phyloP scores from a whole-genome alignment of 495 filamentous ascomycete species.

The Xylaria venustula region DNA sequence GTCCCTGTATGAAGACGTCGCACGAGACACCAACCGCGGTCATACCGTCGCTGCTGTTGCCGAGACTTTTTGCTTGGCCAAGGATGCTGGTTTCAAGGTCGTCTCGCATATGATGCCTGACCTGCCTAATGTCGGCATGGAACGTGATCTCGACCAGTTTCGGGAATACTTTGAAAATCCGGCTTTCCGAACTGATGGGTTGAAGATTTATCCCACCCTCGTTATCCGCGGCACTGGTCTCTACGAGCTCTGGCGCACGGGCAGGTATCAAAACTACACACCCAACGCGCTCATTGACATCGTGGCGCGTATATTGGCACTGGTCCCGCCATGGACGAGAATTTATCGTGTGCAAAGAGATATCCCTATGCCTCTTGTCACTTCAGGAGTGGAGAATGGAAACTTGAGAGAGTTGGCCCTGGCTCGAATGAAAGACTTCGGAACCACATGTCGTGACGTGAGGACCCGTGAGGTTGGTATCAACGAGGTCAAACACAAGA shows the following conservation, averaged over 20 bases:
- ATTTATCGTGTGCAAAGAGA: slow-evolving; percentile 98
- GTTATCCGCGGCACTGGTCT: slow-evolving; percentile 96
- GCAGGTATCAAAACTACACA: slow-evolving; percentile 96
- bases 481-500: slow-evolving; percentile 98
- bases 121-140: slow-evolving; percentile 96
- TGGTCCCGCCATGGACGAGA: slow-evolving; percentile 95
- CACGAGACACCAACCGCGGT: slow-evolving; percentile 92
- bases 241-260: slow-evolving; percentile 96
- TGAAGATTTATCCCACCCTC: slow-evolving; percentile 97
- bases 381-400: slow-evolving; percentile 94
- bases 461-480: slow-evolving; percentile 95
- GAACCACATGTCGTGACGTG: slow-evolving; percentile 96
- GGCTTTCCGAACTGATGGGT: slow-evolving; percentile 91
- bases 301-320: slow-evolving; percentile 88
- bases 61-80: slow-evolving; percentile 90
- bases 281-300: slow-evolving; percentile 94
- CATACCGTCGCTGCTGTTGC: slow-evolving; percentile 94
- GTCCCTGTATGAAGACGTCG: slow-evolving; percentile 97
- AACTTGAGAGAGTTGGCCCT: slow-evolving; percentile 92
- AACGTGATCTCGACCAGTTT: slow-evolving; percentile 95
- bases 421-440: slow-evolving; percentile 97
- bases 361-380: slow-evolving; percentile 98
- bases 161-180: slow-evolving; percentile 97
- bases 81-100: slow-evolving; percentile 98
- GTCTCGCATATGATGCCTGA: slow-evolving; percentile 99